Evolutionary conservation across 495 filamentous ascomycete genomes (phyloP), one percentile per base, ranked within the genome.

Genomic region (Ramalina peruviana): DNA sequence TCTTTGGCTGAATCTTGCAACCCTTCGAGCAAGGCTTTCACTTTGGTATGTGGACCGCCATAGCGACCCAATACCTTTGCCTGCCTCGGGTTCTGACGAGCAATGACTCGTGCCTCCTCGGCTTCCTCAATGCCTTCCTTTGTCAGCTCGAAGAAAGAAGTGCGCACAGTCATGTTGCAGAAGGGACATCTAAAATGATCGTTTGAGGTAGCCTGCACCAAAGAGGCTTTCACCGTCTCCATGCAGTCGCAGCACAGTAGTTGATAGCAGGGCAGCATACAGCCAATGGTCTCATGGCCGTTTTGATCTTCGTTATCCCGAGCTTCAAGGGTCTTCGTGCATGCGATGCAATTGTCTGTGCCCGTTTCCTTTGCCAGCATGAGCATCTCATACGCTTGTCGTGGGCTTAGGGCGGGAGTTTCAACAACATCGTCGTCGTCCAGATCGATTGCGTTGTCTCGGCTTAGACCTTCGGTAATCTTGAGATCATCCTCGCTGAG

Each of bases 21-120:
- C 23, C 81, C 76, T 21, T 79, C 61, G 5, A 96, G 48, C 5
- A 98, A 74, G 1, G 84, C 86, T 40, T 73, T 77, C 0, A 90
- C 94, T 63, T 98, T 98, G 23, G 88, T 93, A 54, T 92, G 86
- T 0, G 89, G 89, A 0, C 88, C 86, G 40, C 73, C 73, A 62
- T 98, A 98, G 19, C 75, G 71, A 3, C 78, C 78, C 25, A 84
- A 66, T 15, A 73, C 70, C 58, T 83, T 81, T 40, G 67, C 68
- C 38, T 81, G 72, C 51, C 71, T 74, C 0, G 69, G 71, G 42
- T 65, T 73, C 50, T 63, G 65, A 45, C 68, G 74, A 61, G 65
- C 57, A 25, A 55, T 62, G 65, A 60, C 54, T 47, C 66, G 65
- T 48, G 66, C 67, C 53, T 81, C 75, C 57, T 78, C 70, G 56